Base-by-base conservation (phyloP, 2,329 filamentous ascomycete genomes). In the Talaromyces islandicus region DNA sequence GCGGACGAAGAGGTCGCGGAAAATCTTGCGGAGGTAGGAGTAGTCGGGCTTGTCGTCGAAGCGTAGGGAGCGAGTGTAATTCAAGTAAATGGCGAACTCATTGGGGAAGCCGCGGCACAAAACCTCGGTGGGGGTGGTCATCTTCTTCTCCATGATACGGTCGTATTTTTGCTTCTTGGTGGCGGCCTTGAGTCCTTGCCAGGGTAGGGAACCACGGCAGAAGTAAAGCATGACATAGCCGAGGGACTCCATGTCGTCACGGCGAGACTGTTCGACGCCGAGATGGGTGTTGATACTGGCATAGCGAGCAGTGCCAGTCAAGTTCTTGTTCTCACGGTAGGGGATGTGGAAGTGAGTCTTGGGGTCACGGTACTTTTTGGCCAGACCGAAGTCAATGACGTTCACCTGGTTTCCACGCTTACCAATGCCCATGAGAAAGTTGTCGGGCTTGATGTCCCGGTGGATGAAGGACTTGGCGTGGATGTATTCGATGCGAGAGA, bases 121-220 rank as follows among this genome's bases (percentile, higher is more conserved):
- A 54, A 97, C 92, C 80, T 99, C 93, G 69, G 93, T 97, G 9
- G 94, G 92, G 3, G 94, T 99, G 14, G 94, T 99, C 94, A 97
- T 97, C 91, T 99, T 99, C 88, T 99, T 99, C 85, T 99, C 94
- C 93, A 97, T 97, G 81, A 99, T 99, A 66, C 93, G 88, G 80
- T 99, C 94, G 75, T 99, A 97, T 83, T 99, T 99, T 83, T 97
- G 93, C 88, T 97, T 97, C 88, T 97, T 97, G 67, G 92, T 97
- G 69, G 93, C 93, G 81, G 93, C 93, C 86, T 97, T 97, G 59
- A 97, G 84, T 60, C 94, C 94, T 82, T 99, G 94, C 94, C 94
- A 99, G 64, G 94, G 94, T 60, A 99, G 91, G 65, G 92, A 97
- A 65, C 94, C 94, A 78, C 94, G 93, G 84, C 93, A 97, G 83